Conservation (phyloP, 345 rosid species). For the Erucastrum elatum region DNA sequence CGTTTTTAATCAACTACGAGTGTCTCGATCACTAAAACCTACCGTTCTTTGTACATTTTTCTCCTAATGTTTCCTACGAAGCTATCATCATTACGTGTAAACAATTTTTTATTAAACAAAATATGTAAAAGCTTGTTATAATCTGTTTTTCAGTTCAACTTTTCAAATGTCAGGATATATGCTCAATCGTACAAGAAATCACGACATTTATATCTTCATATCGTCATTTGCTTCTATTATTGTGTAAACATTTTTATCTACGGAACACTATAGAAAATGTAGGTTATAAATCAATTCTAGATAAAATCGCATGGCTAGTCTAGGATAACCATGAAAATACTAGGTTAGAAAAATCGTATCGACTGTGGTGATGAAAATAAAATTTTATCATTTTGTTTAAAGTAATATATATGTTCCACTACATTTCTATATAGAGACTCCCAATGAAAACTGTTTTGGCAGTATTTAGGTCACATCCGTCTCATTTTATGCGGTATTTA, state of each 20-base stretch:
- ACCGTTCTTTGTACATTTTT: conserved; percentile 37
- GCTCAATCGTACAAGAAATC: conserved; percentile 29
- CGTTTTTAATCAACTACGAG: conserved; percentile 12
- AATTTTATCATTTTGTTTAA: too few species aligned
- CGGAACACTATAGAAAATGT: conserved; percentile 4
- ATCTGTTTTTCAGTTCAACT: conserved; percentile 33
- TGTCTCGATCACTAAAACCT: conserved; percentile 38
- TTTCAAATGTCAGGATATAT: conserved; percentile 32
- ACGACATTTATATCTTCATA: conserved; percentile 13
- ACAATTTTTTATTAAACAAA: conserved; percentile 6
- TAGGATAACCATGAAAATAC: too few species aligned
- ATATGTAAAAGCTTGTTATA: conserved; percentile 31
- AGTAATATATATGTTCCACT: too few species aligned
- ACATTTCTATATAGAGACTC: too few species aligned
- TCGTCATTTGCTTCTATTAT: not conserved
- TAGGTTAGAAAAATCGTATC: too few species aligned
- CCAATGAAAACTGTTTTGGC: too few species aligned
- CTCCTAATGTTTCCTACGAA: conserved; percentile 29
- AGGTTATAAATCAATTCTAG: not conserved
- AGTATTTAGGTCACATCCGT: too few species aligned
- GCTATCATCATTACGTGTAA: conserved; percentile 25
- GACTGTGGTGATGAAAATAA: too few species aligned
- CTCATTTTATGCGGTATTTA: too few species aligned
- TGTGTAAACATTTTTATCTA: conserved; percentile 2
- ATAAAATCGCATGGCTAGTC: too few species aligned